These are phyloP conservation scores for Aspergillus versicolor DNA, from an alignment of 2,329 filamentous ascomycete genomes.

Conservation along the genomic window DNA sequence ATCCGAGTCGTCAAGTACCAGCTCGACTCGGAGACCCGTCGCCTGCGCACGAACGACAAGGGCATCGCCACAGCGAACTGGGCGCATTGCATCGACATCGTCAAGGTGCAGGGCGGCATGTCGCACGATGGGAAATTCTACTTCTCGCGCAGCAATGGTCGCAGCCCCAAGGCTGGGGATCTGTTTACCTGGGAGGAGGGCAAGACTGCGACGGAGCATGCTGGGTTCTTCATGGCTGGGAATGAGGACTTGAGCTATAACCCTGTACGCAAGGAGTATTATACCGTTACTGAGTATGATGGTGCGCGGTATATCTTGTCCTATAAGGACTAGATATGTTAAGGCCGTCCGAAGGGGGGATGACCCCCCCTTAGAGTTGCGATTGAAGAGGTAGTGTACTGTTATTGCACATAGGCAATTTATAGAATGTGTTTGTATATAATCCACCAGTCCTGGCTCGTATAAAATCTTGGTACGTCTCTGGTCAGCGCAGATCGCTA, in stretches of 20 bases:
- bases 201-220: background rate
- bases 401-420: too few relatives aligned
- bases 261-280: conserved; percentile 21
- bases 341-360: too few relatives aligned
- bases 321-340: too few relatives aligned
- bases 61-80: conserved; percentile 25
- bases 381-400: too few relatives aligned
- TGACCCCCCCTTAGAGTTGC: too few relatives aligned
- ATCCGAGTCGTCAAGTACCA: conserved; percentile 33
- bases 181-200: conserved; percentile 35
- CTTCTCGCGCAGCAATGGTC: conserved; percentile 34
- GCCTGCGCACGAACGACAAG: conserved; percentile 20
- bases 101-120: conserved; percentile 36
- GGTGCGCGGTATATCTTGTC: background rate
- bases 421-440: too few relatives aligned
- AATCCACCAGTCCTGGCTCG: too few relatives aligned
- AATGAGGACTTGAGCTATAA: conserved; percentile 38
- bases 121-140: conserved; percentile 32
- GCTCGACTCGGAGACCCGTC: conserved; percentile 29
- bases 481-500: too few relatives aligned
- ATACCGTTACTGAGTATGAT: conserved; percentile 23
- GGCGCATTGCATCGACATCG: conserved; percentile 34
- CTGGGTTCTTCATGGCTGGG: conserved; percentile 22
- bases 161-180: conserved; percentile 26
- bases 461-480: too few relatives aligned